Conservation (phyloP, 352 stramenopile genomes). For the Phytophthora pseudosyringae region DNA sequence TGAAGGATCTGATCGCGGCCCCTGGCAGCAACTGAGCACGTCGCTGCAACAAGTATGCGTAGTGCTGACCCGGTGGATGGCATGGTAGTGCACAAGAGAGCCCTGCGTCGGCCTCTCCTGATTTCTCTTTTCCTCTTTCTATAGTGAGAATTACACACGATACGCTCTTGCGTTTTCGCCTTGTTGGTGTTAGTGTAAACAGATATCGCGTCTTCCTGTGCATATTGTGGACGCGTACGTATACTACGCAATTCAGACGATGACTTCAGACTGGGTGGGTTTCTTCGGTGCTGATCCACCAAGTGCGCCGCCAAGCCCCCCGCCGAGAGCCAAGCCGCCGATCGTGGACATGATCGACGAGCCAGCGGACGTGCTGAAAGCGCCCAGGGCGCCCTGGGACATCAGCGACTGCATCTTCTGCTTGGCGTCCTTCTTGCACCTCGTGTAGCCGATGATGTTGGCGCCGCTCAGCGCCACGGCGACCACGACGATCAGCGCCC, state of each 20-base stretch:
- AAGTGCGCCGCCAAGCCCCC: slow-evolving; percentile 24
- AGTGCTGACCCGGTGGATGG: slow-evolving; percentile 20
- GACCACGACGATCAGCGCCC: slow-evolving; percentile 93
- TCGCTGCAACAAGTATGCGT: slow-evolving; percentile 27
- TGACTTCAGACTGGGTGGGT: slow-evolving; percentile 36
- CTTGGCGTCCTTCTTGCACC: slow-evolving; percentile 94
- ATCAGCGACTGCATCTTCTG: slow-evolving; percentile 87
- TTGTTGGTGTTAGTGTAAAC: slow-evolving; percentile 28
- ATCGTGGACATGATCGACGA: slow-evolving; percentile 83
- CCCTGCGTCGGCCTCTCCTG: neutral
- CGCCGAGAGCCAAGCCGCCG: slow-evolving; percentile 66
- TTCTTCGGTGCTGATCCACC: slow-evolving; percentile 23
- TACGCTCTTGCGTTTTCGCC: slow-evolving; percentile 24
- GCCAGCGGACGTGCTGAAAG: slow-evolving; percentile 66
- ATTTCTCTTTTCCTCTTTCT: slow-evolving; percentile 32
- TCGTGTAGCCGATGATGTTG: slow-evolving; percentile 99
- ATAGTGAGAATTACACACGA: slow-evolving; percentile 40
- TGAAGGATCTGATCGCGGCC: slow-evolving; percentile 82
- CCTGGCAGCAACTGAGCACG: slow-evolving; percentile 28
- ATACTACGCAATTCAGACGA: slow-evolving; percentile 43
- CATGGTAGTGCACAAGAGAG: slow-evolving; percentile 13
- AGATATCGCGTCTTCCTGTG: slow-evolving; percentile 5
- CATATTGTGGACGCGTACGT: neutral
- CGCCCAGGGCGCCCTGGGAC: slow-evolving; percentile 75
- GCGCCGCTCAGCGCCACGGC: slow-evolving; percentile 92